These are phyloP conservation scores for Brassica cretica DNA, from an alignment of 345 rosid species.

Conservation along the genomic window DNA sequence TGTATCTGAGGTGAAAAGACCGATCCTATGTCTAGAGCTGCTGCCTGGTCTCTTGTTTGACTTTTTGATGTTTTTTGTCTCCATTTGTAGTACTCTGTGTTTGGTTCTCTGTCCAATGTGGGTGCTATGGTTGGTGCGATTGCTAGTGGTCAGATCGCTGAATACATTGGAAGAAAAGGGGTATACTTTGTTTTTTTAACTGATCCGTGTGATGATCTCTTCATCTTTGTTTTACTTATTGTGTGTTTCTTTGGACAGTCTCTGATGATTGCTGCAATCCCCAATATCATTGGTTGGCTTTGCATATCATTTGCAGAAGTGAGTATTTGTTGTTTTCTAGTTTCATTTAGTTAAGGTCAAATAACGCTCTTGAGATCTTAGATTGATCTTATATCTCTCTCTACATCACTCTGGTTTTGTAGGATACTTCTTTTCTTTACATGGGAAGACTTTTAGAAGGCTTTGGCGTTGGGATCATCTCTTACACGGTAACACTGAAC, in stretches of 20 bases:
- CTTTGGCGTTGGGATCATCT: conserved; percentile 95
- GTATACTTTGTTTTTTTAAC: conserved; percentile 38
- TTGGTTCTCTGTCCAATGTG: conserved; percentile 95
- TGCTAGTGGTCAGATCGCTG: conserved; percentile 95
- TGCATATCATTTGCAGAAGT: conserved; percentile 92
- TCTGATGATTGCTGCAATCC: conserved; percentile 92
- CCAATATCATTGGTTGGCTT: conserved; percentile 97
- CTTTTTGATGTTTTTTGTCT: conserved; percentile 29
- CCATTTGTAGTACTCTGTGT: conserved; percentile 65
- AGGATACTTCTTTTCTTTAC: conserved; percentile 97
- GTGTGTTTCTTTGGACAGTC: conserved; percentile 51
- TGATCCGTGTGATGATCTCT: not conserved
- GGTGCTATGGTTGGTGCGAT: conserved; percentile 99
- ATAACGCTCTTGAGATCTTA: conserved; percentile 9
- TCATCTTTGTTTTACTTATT: not conserved
- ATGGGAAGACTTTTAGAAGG: conserved; percentile 98
- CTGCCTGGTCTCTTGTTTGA: conserved; percentile 8
- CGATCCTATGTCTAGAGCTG: not conserved
- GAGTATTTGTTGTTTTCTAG: conserved; percentile 35
- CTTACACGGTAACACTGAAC: conserved; percentile 67
- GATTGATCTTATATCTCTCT: not conserved
- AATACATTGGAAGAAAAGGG: conserved; percentile 96
- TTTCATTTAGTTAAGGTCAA: not conserved
- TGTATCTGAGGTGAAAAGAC: conserved; percentile 67
- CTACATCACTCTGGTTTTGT: conserved; percentile 30